Base-by-base conservation (phyloP, 2,329 filamentous ascomycete genomes). In the Claviceps purpurea region DNA sequence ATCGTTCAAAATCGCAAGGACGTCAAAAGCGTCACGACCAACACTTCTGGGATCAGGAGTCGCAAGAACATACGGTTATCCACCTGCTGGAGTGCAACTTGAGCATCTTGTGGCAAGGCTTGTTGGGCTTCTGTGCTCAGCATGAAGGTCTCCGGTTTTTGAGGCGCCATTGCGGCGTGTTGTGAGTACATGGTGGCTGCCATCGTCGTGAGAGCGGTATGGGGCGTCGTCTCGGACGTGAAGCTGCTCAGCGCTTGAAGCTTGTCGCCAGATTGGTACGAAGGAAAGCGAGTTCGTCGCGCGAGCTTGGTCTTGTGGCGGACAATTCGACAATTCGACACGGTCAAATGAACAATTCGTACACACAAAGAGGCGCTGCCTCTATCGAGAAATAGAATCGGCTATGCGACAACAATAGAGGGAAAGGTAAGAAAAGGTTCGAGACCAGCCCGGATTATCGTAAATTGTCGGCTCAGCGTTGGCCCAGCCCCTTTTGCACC, bases 71-170 rank as follows among this genome's bases (percentile, higher is more conserved):
- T 77, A 95, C 90, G 74, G 71, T 97, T 97, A 71, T 98, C 93
- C 60, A 98, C 93, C 72, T 98, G 93, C 71, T 97, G 91, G 60
- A 98, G 78, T 56, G 93, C 93, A 66, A 97, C 89, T 74, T 97
- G 89, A 62, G 90, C 90, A 76, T 97, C 93, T 61, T 94, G 89
- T 52, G 93, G 93, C 59, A 98, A 79, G 62, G 88, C 91, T 73
- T 96, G 89, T 73, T 97, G 91, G 56, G 93, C 91, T 73, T 97
- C 91, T 64, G 86, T 90, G 68, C 91, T 95, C 68, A 98, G 79
- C 85, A 98, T 91, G 68, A 98, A 98, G 42, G 93, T 97, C 77
- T 98, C 93, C 60, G 93, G 93, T 71, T 95, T 96, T 74, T 96
- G 89, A 57, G 87, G 87, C 64, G 87, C 86, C 88, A 96, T 95